These are phyloP conservation scores for Fraxinus quadrangulata DNA, from an alignment of 257 asterid species.

Conservation along the genomic window DNA sequence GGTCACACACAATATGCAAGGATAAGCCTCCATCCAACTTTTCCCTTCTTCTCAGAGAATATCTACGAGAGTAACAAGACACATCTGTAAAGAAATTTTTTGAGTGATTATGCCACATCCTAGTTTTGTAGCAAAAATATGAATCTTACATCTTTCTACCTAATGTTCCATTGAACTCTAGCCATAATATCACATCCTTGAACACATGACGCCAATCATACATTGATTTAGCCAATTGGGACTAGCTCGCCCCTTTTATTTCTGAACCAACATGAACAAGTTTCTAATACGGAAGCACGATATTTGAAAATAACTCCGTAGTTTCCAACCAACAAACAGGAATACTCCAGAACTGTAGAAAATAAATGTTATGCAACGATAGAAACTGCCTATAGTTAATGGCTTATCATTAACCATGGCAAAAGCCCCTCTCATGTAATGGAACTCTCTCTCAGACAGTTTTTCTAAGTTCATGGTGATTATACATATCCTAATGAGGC, in stretches of 20 bases:
- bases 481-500: neutral
- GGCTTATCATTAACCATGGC: neutral
- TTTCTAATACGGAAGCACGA: neutral
- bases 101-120: neutral
- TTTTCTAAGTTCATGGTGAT: neutral
- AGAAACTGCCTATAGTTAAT: neutral
- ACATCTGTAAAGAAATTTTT: neutral
- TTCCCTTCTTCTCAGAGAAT: neutral
- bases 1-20: neutral
- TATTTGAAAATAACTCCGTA: neutral
- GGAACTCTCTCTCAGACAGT: neutral
- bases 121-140: neutral
- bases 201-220: conserved; percentile 13
- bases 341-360: neutral
- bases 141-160: neutral
- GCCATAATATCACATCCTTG: conserved; percentile 12
- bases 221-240: neutral
- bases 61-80: neutral
- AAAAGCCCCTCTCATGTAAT: neutral
- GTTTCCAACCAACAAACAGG: conserved; percentile 8
- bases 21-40: neutral
- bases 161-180: conserved; percentile 1
- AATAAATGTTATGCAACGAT: neutral
- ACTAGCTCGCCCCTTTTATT: neutral
- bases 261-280: conserved; percentile 21